Percentiles rank a stretch among this genome's conserved stretches.
phyloP scores from a whole-genome alignment of 2,329 filamentous ascomycete genomes.

The Cercospora brassicicola region DNA sequence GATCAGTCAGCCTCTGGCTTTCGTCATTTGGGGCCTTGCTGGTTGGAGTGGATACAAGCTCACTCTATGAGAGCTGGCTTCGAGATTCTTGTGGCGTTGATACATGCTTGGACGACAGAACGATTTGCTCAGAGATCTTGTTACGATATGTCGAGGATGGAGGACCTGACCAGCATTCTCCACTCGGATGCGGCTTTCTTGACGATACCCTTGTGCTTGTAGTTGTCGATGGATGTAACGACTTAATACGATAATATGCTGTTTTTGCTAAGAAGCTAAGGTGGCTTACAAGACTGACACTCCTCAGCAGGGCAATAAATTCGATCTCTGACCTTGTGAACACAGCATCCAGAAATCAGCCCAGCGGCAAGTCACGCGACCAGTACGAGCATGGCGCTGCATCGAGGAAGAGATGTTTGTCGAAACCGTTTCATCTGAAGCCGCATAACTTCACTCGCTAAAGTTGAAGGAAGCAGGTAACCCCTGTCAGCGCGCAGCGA shows the following conservation, averaged over 20 bases:
- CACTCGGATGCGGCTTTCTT: conserved; percentile 1
- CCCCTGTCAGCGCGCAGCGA: neutral
- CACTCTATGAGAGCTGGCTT: conserved; percentile 23
- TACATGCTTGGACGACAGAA: conserved; percentile 8
- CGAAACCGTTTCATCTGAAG: neutral
- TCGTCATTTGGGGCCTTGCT: conserved; percentile 36
- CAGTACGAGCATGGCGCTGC: neutral
- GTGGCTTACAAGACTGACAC: neutral
- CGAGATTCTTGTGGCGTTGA: neutral
- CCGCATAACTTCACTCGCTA: neutral
- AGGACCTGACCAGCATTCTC: neutral
- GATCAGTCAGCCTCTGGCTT: conserved; percentile 22
- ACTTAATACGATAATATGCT: neutral
- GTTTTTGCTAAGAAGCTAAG: neutral
- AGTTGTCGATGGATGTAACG: conserved; percentile 1
- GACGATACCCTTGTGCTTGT: conserved; percentile 13
- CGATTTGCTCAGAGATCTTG: neutral
- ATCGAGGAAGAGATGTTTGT: neutral
- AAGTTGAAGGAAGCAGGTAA: neutral
- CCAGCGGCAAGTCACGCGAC: neutral
- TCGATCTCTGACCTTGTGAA: neutral
- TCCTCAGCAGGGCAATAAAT: neutral
- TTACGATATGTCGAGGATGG: conserved; percentile 1
- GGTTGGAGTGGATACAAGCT: conserved; percentile 36
- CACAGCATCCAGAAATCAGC: neutral